Evolutionary conservation across 2,329 filamentous ascomycete genomes (phyloP).

Genomic region (Clarireedia homoeocarpa): DNA sequence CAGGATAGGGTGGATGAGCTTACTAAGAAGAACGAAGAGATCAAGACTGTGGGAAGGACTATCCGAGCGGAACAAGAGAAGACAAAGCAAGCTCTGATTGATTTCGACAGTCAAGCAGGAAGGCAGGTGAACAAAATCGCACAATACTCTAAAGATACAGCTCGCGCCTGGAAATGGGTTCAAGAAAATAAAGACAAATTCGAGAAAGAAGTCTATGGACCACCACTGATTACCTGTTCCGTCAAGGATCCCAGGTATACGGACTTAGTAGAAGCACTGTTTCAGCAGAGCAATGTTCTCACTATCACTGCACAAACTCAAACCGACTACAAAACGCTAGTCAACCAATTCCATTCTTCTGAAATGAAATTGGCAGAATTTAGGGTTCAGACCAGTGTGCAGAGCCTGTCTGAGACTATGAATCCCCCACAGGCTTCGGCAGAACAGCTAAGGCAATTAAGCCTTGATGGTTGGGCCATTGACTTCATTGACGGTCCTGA

Average conservation of each 20-base stretch:
- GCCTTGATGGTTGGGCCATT: conserved; percentile 72
- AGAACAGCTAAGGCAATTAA: conserved; percentile 48
- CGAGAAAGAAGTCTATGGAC: conserved; percentile 55
- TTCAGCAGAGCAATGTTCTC: conserved; percentile 45
- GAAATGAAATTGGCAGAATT: conserved; percentile 59
- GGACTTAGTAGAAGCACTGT: conserved; percentile 48
- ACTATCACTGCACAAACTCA: conserved; percentile 68
- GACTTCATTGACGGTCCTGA: conserved; percentile 76
- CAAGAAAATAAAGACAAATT: conserved; percentile 57
- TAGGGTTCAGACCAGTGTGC: conserved; percentile 48
- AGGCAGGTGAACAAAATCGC: conserved; percentile 63
- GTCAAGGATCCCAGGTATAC: conserved; percentile 52
- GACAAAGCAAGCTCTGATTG: conserved; percentile 42
- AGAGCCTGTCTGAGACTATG: conserved; percentile 44
- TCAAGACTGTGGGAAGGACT: conserved; percentile 28
- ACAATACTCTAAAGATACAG: conserved; percentile 53
- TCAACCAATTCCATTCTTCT: conserved; percentile 52
- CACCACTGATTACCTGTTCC: conserved; percentile 56
- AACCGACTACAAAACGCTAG: conserved; percentile 67
- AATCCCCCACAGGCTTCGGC: conserved; percentile 34
- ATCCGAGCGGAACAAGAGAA: conserved; percentile 34
- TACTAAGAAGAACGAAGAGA: conserved; percentile 22
- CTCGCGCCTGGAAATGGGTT: conserved; percentile 74
- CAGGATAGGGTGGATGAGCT: conserved; percentile 31
- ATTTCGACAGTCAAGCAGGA: conserved; percentile 66